phyloP scores from a whole-genome alignment of 441 rosid genomes.

The Rhodomyrtus psidioides region DNA sequence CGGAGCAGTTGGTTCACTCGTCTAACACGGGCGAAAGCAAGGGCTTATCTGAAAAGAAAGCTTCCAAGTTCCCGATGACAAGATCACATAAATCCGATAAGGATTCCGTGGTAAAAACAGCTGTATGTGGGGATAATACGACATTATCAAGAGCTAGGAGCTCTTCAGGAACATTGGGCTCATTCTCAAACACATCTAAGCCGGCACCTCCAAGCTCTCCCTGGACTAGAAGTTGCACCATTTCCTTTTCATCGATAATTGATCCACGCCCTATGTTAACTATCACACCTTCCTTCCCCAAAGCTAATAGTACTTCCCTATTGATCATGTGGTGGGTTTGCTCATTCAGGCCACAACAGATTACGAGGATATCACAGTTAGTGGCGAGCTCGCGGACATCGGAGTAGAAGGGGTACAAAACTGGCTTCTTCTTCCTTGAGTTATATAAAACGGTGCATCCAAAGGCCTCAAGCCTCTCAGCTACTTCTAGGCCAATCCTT shows the following conservation, averaged over 20 bases:
- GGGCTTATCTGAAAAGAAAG: slow-evolving; percentile 37
- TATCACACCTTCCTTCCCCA: slow-evolving; percentile 11
- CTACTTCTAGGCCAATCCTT: slow-evolving; percentile 32
- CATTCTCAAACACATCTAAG: slow-evolving; percentile 59
- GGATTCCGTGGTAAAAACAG: slow-evolving; percentile 24
- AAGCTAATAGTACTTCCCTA: slow-evolving; percentile 7
- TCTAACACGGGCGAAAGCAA: slow-evolving; percentile 20
- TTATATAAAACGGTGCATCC: slow-evolving; percentile 42
- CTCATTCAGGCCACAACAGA: slow-evolving; percentile 33
- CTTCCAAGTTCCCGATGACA: slow-evolving; percentile 36
- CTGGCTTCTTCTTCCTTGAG: slow-evolving; percentile 36
- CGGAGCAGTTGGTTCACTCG: not conserved
- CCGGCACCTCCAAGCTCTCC: slow-evolving; percentile 56
- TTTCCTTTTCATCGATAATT: slow-evolving; percentile 42
- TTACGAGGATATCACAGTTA: slow-evolving; percentile 32
- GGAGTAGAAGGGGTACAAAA: slow-evolving; percentile 24
- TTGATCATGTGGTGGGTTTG: slow-evolving; percentile 7
- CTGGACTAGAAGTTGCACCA: slow-evolving; percentile 26
- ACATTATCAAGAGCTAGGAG: slow-evolving; percentile 32
- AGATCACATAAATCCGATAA: slow-evolving; percentile 10
- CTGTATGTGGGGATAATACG: slow-evolving; percentile 30
- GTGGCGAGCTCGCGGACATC: slow-evolving; percentile 33
- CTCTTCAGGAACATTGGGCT: slow-evolving; percentile 40
- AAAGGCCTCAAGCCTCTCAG: slow-evolving; percentile 54
- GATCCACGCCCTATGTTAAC: slow-evolving; percentile 39